Evolutionary conservation across 352 stramenopile genomes (phyloP).

Genomic region (Pilasporangium apinafurcum): DNA sequence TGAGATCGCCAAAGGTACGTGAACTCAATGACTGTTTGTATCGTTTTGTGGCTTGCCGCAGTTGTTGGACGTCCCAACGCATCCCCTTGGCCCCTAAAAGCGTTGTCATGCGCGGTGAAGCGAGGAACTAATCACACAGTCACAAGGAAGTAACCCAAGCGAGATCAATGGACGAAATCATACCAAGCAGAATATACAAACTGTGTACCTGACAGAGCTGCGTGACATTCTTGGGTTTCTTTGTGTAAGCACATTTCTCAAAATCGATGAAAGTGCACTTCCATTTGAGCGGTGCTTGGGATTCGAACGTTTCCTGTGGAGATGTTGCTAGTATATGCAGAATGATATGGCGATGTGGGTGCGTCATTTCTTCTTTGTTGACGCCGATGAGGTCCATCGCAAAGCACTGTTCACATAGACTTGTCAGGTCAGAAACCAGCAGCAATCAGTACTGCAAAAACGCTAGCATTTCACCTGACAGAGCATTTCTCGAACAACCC

Average conservation of each 20-base stretch:
- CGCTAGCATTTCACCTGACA: conserved; percentile 40
- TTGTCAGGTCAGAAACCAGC: background rate
- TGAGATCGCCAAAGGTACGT: conserved; percentile 29
- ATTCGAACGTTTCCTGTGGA: too few species aligned
- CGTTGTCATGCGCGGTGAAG: conserved; percentile 47
- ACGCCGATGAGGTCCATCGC: conserved; percentile 62
- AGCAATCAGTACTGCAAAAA: too few species aligned
- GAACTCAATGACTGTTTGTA: conserved; percentile 52
- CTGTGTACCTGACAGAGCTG: conserved; percentile 57
- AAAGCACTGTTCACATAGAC: conserved; percentile 38
- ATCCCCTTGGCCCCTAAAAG: conserved; percentile 40
- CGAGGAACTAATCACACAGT: conserved; percentile 43
- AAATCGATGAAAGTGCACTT: conserved; percentile 72
- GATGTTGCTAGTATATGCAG: conserved; percentile 13
- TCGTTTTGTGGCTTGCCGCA: conserved; percentile 52
- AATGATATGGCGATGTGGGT: conserved; percentile 70
- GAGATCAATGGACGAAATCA: background rate
- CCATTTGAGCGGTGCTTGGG: conserved; percentile 9
- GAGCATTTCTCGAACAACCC: conserved; percentile 56
- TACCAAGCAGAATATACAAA: background rate
- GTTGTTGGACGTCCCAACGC: conserved; percentile 21
- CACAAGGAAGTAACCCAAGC: background rate
- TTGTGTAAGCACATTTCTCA: conserved; percentile 60
- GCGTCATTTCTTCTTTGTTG: conserved; percentile 83
- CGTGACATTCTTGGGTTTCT: conserved; percentile 75